phyloP scores from a whole-genome alignment of 169 alveolate species.

The Theileria parva region DNA sequence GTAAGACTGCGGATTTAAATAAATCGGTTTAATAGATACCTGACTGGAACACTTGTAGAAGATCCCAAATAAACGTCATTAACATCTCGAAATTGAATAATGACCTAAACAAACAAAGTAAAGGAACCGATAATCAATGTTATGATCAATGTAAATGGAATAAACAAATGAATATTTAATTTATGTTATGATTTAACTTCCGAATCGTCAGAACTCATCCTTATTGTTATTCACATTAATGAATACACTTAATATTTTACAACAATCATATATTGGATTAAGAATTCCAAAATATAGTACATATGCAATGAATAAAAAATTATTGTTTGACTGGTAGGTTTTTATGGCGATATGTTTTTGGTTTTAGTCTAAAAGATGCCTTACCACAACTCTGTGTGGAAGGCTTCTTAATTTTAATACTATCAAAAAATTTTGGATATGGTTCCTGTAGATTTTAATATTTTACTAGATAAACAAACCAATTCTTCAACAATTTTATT shows the following conservation, averaged over 20 bases:
- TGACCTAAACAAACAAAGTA: slow-evolving; percentile 29
- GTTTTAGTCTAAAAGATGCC: slow-evolving; percentile 63
- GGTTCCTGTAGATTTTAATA: slow-evolving; percentile 34
- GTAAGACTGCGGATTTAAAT: slow-evolving; percentile 52
- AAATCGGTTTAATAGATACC: not conserved
- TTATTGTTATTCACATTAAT: not conserved
- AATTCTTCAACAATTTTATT: slow-evolving; percentile 44
- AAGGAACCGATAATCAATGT: not conserved
- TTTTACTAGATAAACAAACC: slow-evolving; percentile 24
- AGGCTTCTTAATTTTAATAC: slow-evolving; percentile 45
- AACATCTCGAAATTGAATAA: slow-evolving; percentile 60
- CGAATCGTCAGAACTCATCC: slow-evolving; percentile 20
- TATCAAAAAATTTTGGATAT: slow-evolving; percentile 41
- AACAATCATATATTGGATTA: not conserved
- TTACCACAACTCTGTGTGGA: slow-evolving; percentile 70
- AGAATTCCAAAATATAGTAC: not conserved
- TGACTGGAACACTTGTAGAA: slow-evolving; percentile 63
- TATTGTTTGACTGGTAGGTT: slow-evolving; percentile 43
- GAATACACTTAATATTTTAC: not conserved
- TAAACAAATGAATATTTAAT: not conserved
- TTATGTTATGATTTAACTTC: slow-evolving; percentile 5
- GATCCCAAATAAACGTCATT: slow-evolving; percentile 54
- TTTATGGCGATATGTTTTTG: slow-evolving; percentile 52
- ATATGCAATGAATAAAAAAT: slow-evolving; percentile 1
- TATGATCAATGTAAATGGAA: not conserved